These are phyloP conservation scores for Saccharum officinarum DNA, from an alignment of 176 grass and related monocot genomes.

Conservation along the genomic window DNA sequence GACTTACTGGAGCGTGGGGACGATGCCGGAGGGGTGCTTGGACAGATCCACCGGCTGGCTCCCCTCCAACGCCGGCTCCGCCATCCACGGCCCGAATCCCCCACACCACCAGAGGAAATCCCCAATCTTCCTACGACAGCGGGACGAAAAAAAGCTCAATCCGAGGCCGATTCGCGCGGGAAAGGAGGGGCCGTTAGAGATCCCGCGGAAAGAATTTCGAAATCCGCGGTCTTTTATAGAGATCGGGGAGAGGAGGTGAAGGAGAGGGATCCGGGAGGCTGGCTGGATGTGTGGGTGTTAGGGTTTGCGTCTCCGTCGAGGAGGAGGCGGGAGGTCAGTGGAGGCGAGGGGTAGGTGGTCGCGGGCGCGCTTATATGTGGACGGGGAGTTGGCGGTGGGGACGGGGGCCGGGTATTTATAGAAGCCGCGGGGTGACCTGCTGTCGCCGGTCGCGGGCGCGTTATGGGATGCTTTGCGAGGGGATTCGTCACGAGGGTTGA, in stretches of 20 bases:
- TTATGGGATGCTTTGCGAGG: not conserved
- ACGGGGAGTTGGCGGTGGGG: not conserved
- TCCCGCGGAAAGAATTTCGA: conserved; percentile 31
- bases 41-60: conserved; percentile 67
- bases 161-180: conserved; percentile 36
- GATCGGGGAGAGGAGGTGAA: conserved; percentile 20
- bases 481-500: not conserved
- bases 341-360: not conserved
- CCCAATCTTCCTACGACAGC: not conserved
- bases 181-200: not conserved
- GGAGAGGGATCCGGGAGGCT: not conserved
- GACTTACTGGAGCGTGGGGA: conserved; percentile 69
- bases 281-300: not conserved
- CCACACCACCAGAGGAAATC: not conserved
- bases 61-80: conserved; percentile 52
- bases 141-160: not conserved
- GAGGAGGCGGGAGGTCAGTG: no score
- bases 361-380: conserved; percentile 6
- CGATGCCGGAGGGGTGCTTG: conserved; percentile 65
- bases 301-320: conserved; percentile 26
- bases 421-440: not conserved
- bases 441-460: conserved; percentile 17
- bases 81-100: conserved; percentile 13
- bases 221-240: conserved; percentile 66
- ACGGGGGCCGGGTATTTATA: not conserved